These are phyloP conservation scores for Catharanthus roseus DNA, from an alignment of 257 asterid species.

Conservation along the genomic window DNA sequence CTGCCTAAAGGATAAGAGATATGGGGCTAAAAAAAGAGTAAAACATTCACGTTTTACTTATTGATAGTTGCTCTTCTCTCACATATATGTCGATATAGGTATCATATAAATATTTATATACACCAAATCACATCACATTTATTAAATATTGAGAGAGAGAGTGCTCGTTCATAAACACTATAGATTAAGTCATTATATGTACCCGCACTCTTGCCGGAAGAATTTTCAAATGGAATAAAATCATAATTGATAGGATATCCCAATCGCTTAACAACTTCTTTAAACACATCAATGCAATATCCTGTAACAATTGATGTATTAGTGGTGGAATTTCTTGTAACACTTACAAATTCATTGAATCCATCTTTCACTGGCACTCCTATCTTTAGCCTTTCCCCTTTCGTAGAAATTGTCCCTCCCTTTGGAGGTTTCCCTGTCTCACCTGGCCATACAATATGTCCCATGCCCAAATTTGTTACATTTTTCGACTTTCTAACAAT, in stretches of 20 bases:
- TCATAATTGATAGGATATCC: constrained; percentile 28
- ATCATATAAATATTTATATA: no score
- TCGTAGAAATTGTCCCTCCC: constrained; percentile 52
- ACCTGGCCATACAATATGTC: constrained; percentile 48
- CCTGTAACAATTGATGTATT: constrained; percentile 23
- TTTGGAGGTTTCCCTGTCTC: constrained; percentile 28
- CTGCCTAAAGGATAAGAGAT: no score
- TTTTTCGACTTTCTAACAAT: constrained; percentile 11
- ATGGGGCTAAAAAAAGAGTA: no score
- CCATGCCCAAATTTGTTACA: not conserved
- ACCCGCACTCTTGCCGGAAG: not conserved
- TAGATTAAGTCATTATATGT: no score
- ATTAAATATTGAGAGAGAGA: no score
- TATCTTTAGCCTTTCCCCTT: constrained; percentile 33
- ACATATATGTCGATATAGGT: no score
- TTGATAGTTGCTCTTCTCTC: no score
- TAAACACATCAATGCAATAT: constrained; percentile 21
- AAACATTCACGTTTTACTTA: no score
- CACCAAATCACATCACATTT: no score
- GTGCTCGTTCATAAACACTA: no score
- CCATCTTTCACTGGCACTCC: constrained; percentile 41
- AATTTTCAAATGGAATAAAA: constrained; percentile 15
- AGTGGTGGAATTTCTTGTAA: constrained; percentile 28
- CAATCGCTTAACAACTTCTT: constrained; percentile 24
- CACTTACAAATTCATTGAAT: constrained; percentile 31